phyloP scores from a whole-genome alignment of 1,139 yeast species.

The Ogataea hybrid region DNA sequence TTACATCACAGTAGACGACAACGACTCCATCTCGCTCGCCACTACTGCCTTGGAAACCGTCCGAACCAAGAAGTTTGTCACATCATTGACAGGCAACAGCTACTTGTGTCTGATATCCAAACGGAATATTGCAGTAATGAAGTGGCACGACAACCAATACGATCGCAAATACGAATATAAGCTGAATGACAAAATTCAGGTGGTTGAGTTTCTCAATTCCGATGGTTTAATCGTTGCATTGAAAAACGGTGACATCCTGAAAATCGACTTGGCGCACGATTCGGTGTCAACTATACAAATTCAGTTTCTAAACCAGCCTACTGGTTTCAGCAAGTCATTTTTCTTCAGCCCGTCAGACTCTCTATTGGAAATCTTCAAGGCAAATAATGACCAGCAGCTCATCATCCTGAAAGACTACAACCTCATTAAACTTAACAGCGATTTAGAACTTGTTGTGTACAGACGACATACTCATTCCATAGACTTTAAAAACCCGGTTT shows the following conservation, averaged over 20 bases:
- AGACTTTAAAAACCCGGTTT: slow-evolving; percentile 23
- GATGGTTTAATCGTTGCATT: slow-evolving; percentile 35
- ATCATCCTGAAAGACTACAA: slow-evolving; percentile 34
- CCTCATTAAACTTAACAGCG: slow-evolving; percentile 26
- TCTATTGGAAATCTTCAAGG: slow-evolving; percentile 19
- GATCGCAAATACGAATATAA: slow-evolving; percentile 31
- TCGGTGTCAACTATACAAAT: slow-evolving; percentile 20
- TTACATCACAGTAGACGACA: slow-evolving; percentile 17
- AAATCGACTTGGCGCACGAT: slow-evolving; percentile 15
- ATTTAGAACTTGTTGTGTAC: slow-evolving; percentile 23
- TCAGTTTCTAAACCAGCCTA: slow-evolving; percentile 19
- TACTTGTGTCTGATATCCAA: slow-evolving; percentile 37
- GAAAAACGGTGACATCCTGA: slow-evolving; percentile 25
- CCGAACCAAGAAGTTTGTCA: slow-evolving; percentile 9
- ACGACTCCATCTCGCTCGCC: slow-evolving; percentile 31
- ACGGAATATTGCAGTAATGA: slow-evolving; percentile 34
- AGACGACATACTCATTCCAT: slow-evolving; percentile 15
- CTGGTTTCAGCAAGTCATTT: slow-evolving; percentile 16
- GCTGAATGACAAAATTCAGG: slow-evolving; percentile 35
- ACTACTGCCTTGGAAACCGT: slow-evolving; percentile 22
- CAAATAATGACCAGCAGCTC: slow-evolving; percentile 23
- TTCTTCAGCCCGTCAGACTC: slow-evolving; percentile 20
- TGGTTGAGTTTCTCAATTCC: slow-evolving; percentile 35
- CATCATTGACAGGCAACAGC: slow-evolving; percentile 14
- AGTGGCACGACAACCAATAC: slow-evolving; percentile 33